These are phyloP conservation scores for Viridothelium virens DNA, from an alignment of 495 filamentous ascomycete species.

Conservation along the genomic window DNA sequence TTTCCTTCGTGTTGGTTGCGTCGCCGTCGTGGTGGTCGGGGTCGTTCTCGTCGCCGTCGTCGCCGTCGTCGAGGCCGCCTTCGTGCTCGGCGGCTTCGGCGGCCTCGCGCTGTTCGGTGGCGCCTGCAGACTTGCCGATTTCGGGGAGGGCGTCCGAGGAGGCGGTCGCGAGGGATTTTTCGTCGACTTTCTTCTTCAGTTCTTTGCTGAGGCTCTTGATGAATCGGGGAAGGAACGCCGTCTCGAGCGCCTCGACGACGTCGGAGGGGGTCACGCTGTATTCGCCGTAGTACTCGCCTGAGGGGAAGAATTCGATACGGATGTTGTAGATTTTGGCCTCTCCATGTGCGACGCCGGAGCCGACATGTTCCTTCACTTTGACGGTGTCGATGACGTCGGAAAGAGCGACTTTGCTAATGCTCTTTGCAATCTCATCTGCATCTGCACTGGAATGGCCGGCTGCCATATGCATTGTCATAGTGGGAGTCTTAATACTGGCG, in stretches of 20 bases:
- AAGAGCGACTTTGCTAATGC: constrained; percentile 79
- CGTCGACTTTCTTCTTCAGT: constrained; percentile 65
- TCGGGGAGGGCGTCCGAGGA: constrained; percentile 62
- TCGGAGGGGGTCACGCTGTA: constrained; percentile 76
- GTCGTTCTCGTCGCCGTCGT: constrained; percentile 58
- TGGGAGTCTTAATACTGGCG: constrained; percentile 74
- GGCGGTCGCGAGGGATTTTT: constrained; percentile 47
- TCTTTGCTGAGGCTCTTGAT: constrained; percentile 61
- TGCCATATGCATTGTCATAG: constrained; percentile 79
- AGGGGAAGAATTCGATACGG: constrained; percentile 72
- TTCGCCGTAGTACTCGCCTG: constrained; percentile 69
- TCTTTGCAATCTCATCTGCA: constrained; percentile 78
- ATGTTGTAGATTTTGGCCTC: constrained; percentile 81
- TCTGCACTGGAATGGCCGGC: constrained; percentile 61
- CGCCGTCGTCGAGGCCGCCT: constrained; percentile 39
- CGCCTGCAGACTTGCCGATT: constrained; percentile 70
- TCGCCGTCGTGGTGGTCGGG: constrained; percentile 76
- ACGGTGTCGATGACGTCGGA: constrained; percentile 80
- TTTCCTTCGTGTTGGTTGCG: constrained; percentile 70
- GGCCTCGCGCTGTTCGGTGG: constrained; percentile 52
- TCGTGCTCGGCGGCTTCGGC: constrained; percentile 36
- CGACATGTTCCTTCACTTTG: constrained; percentile 67
- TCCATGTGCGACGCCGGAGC: constrained; percentile 52
- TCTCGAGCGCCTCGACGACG: constrained; percentile 70
- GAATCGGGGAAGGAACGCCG: constrained; percentile 64